These are phyloP conservation scores for Fusarium virguliforme DNA, from an alignment of 2,329 filamentous ascomycete genomes.

Conservation along the genomic window DNA sequence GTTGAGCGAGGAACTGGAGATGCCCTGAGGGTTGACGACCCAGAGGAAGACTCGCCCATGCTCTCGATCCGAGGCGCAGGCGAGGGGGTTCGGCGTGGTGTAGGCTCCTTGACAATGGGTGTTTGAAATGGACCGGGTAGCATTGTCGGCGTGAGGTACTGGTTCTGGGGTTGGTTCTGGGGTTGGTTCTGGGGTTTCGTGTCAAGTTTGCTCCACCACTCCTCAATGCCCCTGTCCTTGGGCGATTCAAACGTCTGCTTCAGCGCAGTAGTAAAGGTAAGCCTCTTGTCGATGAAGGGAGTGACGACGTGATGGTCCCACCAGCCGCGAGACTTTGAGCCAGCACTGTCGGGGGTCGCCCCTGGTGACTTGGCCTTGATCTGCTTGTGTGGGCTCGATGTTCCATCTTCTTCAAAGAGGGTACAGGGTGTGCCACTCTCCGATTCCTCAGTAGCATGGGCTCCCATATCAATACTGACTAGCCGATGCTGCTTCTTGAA, in stretches of 20 bases:
- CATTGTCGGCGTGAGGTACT: constrained; percentile 40
- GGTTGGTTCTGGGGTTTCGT: constrained; percentile 29
- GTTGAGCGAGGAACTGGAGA: constrained; percentile 34
- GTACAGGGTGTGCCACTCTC: constrained; percentile 73
- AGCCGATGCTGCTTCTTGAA: constrained; percentile 57
- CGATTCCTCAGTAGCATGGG: constrained; percentile 61
- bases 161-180: constrained; percentile 21
- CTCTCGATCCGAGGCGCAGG: constrained; percentile 51
- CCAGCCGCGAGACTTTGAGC: constrained; percentile 77
- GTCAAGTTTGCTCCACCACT: constrained; percentile 57
- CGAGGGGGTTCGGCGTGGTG: constrained; percentile 56
- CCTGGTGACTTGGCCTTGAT: constrained; percentile 57
- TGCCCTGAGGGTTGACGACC: constrained; percentile 43
- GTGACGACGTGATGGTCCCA: constrained; percentile 84
- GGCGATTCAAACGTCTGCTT: constrained; percentile 55
- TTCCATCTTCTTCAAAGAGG: constrained; percentile 79
- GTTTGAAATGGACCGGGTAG: constrained; percentile 47
- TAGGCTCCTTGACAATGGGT: constrained; percentile 58
- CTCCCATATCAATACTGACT: constrained; percentile 57
- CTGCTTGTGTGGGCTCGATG: constrained; percentile 59
- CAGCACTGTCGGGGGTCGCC: constrained; percentile 65
- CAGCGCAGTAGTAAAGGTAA: constrained; percentile 61
- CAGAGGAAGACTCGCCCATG: constrained; percentile 27
- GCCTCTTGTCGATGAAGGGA: constrained; percentile 71
- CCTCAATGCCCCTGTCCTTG: constrained; percentile 51